phyloP scores from a whole-genome alignment of 768 basidiomycete species.

The Lyophyllum shimeji region DNA sequence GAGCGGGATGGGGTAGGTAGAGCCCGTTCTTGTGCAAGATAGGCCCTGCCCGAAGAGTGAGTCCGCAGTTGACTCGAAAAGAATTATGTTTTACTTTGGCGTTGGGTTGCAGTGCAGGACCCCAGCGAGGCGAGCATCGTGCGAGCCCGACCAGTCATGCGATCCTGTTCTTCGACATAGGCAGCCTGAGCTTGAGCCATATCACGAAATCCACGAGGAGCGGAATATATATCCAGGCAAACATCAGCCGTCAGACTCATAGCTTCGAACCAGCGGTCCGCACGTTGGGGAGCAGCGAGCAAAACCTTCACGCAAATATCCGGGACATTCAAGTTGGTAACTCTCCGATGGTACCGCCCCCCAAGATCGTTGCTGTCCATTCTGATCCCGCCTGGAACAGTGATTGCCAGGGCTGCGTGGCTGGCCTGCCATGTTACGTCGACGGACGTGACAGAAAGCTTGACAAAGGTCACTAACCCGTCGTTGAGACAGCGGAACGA shows the following conservation, averaged over 20 bases:
- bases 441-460: constrained; percentile 53
- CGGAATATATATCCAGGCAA: constrained; percentile 67
- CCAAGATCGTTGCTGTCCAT: constrained; percentile 78
- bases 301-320: constrained; percentile 49
- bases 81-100: constrained; percentile 12
- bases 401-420: constrained; percentile 52
- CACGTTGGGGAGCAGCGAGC: constrained; percentile 36
- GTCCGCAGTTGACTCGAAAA: background rate
- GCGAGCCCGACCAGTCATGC: constrained; percentile 59
- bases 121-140: constrained; percentile 41
- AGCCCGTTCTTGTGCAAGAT: constrained; percentile 46
- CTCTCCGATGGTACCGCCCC: constrained; percentile 62
- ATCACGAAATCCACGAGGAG: constrained; percentile 55
- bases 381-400: constrained; percentile 57
- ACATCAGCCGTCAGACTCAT: constrained; percentile 51
- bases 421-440: constrained; percentile 58
- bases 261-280: constrained; percentile 67
- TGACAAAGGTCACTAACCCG: constrained; percentile 78
- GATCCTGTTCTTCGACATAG: constrained; percentile 75
- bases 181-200: constrained; percentile 52
- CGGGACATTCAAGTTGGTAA: constrained; percentile 61
- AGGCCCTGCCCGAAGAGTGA: constrained; percentile 15
- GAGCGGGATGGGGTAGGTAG: constrained; percentile 39
- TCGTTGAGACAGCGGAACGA: background rate
- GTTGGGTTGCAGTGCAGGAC: constrained; percentile 11